Evolutionary conservation across 495 filamentous ascomycete genomes (phyloP), one percentile per base, ranked within the genome.

Genomic region (Thermochaetoides thermophila): DNA sequence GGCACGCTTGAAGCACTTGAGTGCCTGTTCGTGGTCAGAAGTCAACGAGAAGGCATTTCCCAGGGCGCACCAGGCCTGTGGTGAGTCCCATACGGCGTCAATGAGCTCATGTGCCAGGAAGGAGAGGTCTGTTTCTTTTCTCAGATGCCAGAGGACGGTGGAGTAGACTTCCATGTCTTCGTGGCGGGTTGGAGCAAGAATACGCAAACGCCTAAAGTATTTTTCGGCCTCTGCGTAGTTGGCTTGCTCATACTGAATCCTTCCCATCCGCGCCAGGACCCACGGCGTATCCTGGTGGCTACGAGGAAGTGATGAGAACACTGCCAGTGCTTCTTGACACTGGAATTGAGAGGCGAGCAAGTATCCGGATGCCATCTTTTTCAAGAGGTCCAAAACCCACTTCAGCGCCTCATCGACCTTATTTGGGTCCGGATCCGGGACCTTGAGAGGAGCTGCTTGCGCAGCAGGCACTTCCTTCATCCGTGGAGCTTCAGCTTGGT

Each of bases 131-230:
- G 82, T 77, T 41, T 95, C 89, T 43, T 76, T 80, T 50, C 92
- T 89, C 39, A 93, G 62, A 50, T 92, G 83, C 89, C 89, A 97
- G 6, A 97, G 72, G n/a, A 87, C 74, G 9, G 91, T 96, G 3
- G 87, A 95, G 53, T 89, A 97, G 14, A 93, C 76, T 47, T 97
- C 89, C 86, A 95, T 94, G 46, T 93, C 86, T 42, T 86, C 78
- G 29, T 85, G 63, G 13, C 80, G 73, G 3, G 81, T 77, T 5
- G 84, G 85, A 16, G 80, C 74, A 29, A 86, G 60, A 23, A 71
- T 63, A 37, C 78, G 78, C 20, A 95, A 68, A 27, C 76, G 71
- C 24, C 72, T 58, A 53, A 91, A 97, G 43, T 73, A 74, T 44
- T 80, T 84, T 45, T 92, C 86, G 4, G 89, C 83, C 29, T 92